Evolutionary conservation across 495 filamentous ascomycete genomes (phyloP).

Genomic region (Annulohypoxylon stygium): DNA sequence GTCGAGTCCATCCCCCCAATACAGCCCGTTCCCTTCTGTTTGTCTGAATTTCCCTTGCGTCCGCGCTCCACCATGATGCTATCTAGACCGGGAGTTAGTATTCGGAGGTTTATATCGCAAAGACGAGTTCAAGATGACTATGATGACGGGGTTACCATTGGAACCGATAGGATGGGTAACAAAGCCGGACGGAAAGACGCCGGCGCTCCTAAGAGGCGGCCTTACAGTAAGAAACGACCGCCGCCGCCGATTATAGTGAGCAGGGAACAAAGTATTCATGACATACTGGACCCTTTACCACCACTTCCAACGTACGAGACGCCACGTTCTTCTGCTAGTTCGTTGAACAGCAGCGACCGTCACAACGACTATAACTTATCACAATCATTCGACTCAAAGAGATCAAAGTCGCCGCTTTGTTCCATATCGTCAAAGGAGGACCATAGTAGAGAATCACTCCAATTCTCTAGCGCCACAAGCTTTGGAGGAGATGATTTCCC

Average conservation of each 20-base stretch:
- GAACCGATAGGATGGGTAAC: slow-evolving; percentile 49
- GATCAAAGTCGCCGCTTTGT: slow-evolving; percentile 50
- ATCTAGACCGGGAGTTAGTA: slow-evolving; percentile 59
- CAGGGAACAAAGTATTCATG: slow-evolving; percentile 58
- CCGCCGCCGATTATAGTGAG: slow-evolving; percentile 55
- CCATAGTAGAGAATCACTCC: slow-evolving; percentile 42
- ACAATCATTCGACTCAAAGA: slow-evolving; percentile 40
- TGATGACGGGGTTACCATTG: slow-evolving; percentile 50
- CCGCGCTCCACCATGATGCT: slow-evolving; percentile 54
- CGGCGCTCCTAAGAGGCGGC: slow-evolving; percentile 47
- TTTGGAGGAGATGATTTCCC: slow-evolving; percentile 41
- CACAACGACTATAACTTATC: slow-evolving; percentile 40
- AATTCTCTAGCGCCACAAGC: slow-evolving; percentile 43
- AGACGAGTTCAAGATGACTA: slow-evolving; percentile 52
- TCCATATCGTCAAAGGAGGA: slow-evolving; percentile 47
- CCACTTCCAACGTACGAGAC: slow-evolving; percentile 57
- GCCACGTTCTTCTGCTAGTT: slow-evolving; percentile 62
- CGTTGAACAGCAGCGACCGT: slow-evolving; percentile 62
- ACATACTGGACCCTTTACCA: slow-evolving; percentile 54
- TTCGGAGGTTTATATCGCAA: slow-evolving; percentile 59
- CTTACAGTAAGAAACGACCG: slow-evolving; percentile 48
- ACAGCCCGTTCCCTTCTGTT: slow-evolving; percentile 29
- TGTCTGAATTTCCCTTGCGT: slow-evolving; percentile 46
- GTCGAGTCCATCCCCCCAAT: slow-evolving; percentile 49
- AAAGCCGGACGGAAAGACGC: slow-evolving; percentile 48